Conservation (phyloP, 495 filamentous ascomycete genomes). For the Chaetomium fimeti region DNA sequence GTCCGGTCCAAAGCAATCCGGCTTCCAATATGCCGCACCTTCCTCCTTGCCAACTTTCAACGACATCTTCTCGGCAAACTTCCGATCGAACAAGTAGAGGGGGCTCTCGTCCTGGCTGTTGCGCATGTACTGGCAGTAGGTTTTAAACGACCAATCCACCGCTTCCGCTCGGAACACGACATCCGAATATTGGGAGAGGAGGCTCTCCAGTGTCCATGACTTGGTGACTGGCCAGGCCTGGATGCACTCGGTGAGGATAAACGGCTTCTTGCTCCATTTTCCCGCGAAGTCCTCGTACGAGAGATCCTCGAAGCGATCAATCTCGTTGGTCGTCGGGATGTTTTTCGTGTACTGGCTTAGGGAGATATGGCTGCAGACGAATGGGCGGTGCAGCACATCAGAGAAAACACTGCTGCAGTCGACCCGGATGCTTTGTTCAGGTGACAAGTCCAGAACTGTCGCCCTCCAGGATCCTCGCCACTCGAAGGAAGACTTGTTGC, state of each 20-base stretch:
- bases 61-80: conserved; percentile 84
- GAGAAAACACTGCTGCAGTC: conserved; percentile 82
- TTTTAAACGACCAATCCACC: conserved; percentile 82
- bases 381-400: conserved; percentile 86
- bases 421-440: conserved; percentile 50
- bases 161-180: conserved; percentile 83
- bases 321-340: conserved; percentile 72
- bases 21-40: conserved; percentile 73
- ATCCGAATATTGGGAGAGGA: conserved; percentile 63
- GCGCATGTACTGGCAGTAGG: conserved; percentile 81
- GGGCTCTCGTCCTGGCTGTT: conserved; percentile 85
- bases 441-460: conserved; percentile 67
- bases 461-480: conserved; percentile 89
- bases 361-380: conserved; percentile 77
- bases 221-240: conserved; percentile 77
- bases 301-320: conserved; percentile 66
- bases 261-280: conserved; percentile 77
- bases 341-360: conserved; percentile 62
- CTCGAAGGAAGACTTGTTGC: conserved; percentile 45
- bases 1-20: conserved; percentile 83
- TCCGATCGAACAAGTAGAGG: conserved; percentile 86
- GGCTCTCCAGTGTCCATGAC: conserved; percentile 65
- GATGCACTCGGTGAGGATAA: conserved; percentile 84
- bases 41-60: conserved; percentile 58
- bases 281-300: conserved; percentile 68